Base-by-base conservation (phyloP, 768 basidiomycete species). In the Hirschioporus abietinus region DNA sequence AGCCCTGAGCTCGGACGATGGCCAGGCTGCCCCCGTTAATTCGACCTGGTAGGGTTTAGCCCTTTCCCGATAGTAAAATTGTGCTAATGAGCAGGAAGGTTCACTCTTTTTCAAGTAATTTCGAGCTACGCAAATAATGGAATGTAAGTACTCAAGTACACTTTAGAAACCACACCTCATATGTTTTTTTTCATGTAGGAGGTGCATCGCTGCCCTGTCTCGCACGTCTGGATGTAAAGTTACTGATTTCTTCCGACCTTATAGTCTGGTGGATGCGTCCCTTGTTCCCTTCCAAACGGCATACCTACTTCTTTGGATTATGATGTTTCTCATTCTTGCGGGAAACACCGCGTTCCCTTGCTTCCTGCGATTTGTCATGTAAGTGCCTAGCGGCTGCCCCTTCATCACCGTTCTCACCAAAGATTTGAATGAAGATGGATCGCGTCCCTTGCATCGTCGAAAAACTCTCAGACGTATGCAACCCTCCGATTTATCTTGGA, bases 401-500 rank as follows among this genome's bases (percentile, higher is more conserved):
- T 59, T 59, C n/a, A n/a, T 59, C n/a, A n/a, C 25, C 9, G 20
- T n/a, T 3, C 25, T 59, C 58, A 26, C 20, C 58, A n/a, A 2
- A 7, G 58, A 9, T n/a, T 59, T 26, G 25, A 3, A 59, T 59
- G 25, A n/a, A 24, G 60, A 34, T 61, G 60, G 60, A 61, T 61
- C 17, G 60, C 25, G 3, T 61, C 60, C 15, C 15, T 72, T 60
- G 24, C 74, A 2, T 64, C 68, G 1, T 75, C 76, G 1, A 35
- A 63, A 3, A 65, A 66, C 0, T 77, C 77, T 20, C 73, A 76
- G 1, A 58, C 73, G 3, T 67, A 71, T 18, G 78, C 78, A 66
- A 75, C 76, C 4, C 71, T 77, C 30, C 74, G 75, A 60, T 79
- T 79, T 67, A 68, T 79, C 18, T 70, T 79, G 15, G 78, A 79